Conservation (phyloP, 208 protist genomes). For the Wallacemonas sp. region DNA sequence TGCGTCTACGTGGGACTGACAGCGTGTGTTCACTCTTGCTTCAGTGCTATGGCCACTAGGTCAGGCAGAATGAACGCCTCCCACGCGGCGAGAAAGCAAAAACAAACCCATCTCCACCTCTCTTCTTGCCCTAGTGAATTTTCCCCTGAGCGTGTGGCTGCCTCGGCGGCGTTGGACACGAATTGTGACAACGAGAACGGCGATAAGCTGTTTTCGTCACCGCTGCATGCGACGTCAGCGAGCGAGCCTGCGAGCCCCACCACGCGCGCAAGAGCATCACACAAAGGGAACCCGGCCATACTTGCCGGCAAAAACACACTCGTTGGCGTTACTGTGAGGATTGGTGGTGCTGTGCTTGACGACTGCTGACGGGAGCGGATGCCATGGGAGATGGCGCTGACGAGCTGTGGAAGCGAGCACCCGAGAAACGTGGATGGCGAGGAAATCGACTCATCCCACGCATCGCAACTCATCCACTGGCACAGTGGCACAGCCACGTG, state of each 20-base stretch:
- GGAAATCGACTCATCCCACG: no score
- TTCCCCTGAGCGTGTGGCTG: not conserved
- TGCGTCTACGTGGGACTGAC: no score
- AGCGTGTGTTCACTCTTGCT: no score
- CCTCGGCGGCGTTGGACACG: not conserved
- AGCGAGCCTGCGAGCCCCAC: not conserved
- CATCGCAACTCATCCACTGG: conserved; percentile 10
- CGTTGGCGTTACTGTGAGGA: no score
- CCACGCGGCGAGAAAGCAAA: not conserved
- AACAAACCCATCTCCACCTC: conserved; percentile 1
- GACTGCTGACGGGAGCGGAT: not conserved
- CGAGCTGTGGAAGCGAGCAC: not conserved
- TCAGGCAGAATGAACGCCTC: no score
- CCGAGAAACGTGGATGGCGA: not conserved
- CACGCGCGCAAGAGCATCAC: not conserved
- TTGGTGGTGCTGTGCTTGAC: no score
- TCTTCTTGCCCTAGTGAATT: not conserved
- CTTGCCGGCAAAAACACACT: not conserved
- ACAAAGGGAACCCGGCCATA: not conserved
- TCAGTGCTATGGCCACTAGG: no score
- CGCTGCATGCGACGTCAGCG: no score
- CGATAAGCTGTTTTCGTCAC: no score
- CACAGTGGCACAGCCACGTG: conserved; percentile 10
- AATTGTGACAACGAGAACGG: no score
- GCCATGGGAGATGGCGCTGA: not conserved